Base-by-base conservation (phyloP, 2,329 filamentous ascomycete species). In the Aspergillus clavatus region DNA sequence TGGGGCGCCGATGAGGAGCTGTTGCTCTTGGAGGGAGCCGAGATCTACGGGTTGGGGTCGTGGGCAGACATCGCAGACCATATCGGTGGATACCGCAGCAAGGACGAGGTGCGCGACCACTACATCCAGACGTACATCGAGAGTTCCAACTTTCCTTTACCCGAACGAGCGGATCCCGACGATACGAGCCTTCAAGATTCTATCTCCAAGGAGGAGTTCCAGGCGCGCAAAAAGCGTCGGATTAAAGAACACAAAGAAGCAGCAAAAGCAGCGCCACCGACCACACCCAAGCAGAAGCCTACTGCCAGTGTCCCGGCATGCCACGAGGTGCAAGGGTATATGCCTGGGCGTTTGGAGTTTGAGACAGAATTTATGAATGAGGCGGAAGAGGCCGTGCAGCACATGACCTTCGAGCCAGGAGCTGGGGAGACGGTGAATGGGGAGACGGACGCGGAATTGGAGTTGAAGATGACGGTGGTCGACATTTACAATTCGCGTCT, bases 21-120 rank as follows among this genome's bases (percentile, higher is more conserved):
- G n/a, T 73, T 97, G 4, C 73, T 98, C 42, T 72, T 98, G 0
- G 93, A 98, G 71, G 93, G 93, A 18, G 89, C 89, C 8, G 93
- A 98, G 68, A 95, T 89, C 46, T 98, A 98, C 63, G 93, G 93
- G 0, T 74, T 98, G 40, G 93, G 93, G 3, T 97, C 91, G 18
- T 98, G 93, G 91, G 89, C 90, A 29, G 93, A 98, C 61, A 94
- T 98, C 51, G 90, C 93, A 28, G 91, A 98, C 67, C 93, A 98
- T 66, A 97, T 98, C 58, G 93, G 93, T 41, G 93, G 93, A 8
- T 97, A 90, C 62, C 82, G 93, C 46, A 84, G 85, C 54, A 97
- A 95, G 65, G 91, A 97, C 57, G 93, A 98, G 69, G 93, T 97
- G 26, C 83, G 89, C 51, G 87, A 96, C 54, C 93, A 98, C 67